Evolutionary conservation across 495 filamentous ascomycete genomes (phyloP).

Genomic region (Penicillium canescens): DNA sequence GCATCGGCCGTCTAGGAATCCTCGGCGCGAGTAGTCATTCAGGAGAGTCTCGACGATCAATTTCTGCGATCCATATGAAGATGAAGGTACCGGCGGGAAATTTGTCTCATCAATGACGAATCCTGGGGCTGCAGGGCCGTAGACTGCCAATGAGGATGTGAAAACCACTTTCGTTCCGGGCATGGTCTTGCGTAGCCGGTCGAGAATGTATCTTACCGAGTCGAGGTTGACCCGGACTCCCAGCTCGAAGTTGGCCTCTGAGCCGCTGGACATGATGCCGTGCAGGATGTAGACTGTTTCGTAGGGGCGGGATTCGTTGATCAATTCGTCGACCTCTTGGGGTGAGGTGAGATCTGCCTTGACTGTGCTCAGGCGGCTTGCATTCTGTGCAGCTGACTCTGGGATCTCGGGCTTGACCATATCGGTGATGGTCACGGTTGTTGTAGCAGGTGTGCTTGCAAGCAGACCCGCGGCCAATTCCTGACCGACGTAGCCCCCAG

Average conservation of each 20-base stretch:
- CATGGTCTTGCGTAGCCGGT: conserved; percentile 55
- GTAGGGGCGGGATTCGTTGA: conserved; percentile 41
- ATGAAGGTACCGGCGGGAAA: conserved; percentile 61
- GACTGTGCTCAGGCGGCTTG: conserved; percentile 46
- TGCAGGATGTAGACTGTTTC: conserved; percentile 76
- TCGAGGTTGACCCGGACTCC: conserved; percentile 75
- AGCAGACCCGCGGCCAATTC: conserved; percentile 65
- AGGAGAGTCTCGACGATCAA: conserved; percentile 71
- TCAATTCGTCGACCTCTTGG: conserved; percentile 57
- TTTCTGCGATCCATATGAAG: conserved; percentile 79
- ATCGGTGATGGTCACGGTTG: conserved; percentile 65
- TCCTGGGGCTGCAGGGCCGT: conserved; percentile 50
- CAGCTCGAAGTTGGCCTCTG: conserved; percentile 74
- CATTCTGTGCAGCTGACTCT: conserved; percentile 42
- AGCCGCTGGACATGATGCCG: conserved; percentile 81
- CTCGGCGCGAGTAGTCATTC: conserved; percentile 74
- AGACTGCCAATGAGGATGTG: conserved; percentile 61
- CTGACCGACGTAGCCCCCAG: conserved; percentile 70
- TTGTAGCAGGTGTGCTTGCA: conserved; percentile 42
- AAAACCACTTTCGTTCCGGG: conserved; percentile 65
- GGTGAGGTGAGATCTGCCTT: conserved; percentile 63
- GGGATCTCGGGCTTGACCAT: conserved; percentile 58
- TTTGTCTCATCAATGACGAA: conserved; percentile 56
- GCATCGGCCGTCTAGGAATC: conserved; percentile 64
- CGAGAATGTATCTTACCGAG: conserved; percentile 63